These are phyloP conservation scores for Rhizopogon parksii DNA, from an alignment of 1,284 basidiomycete species.

Conservation along the genomic window DNA sequence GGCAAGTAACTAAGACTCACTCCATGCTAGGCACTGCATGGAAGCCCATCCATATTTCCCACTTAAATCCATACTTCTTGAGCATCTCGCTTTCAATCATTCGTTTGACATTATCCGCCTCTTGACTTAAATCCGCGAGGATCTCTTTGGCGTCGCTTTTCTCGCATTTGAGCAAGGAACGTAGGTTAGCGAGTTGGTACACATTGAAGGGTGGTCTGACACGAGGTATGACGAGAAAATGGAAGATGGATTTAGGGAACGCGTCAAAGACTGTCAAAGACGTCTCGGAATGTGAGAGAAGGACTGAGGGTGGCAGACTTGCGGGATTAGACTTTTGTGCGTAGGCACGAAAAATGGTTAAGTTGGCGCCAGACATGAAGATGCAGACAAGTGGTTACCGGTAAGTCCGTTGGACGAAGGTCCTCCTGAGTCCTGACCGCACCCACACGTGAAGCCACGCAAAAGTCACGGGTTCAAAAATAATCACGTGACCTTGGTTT, in stretches of 20 bases:
- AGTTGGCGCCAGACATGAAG: constrained; percentile 30
- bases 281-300: constrained; percentile 53
- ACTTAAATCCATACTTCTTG: constrained; percentile 68
- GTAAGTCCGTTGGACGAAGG: too few relatives aligned
- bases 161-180: constrained; percentile 52
- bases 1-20: constrained; percentile 35
- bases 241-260: constrained; percentile 82
- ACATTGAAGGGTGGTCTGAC: constrained; percentile 29
- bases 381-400: too few relatives aligned
- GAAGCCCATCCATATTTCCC: constrained; percentile 81
- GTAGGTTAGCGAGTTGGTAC: constrained; percentile 49
- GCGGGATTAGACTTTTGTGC: constrained; percentile 46
- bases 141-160: constrained; percentile 47
- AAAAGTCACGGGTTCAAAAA: background rate
- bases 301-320: constrained; percentile 50
- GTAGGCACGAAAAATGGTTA: constrained; percentile 57
- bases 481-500: background rate
- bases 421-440: too few relatives aligned
- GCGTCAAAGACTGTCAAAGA: constrained; percentile 78
- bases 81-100: constrained; percentile 81
- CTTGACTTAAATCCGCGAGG: constrained; percentile 49
- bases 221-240: constrained; percentile 76
- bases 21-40: constrained; percentile 78
- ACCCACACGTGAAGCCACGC: too few relatives aligned
- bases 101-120: constrained; percentile 46